Evolutionary conservation across 2,329 filamentous ascomycete genomes (phyloP), one percentile per base, ranked within the genome.

Genomic region (Colletotrichum brevisporum): DNA sequence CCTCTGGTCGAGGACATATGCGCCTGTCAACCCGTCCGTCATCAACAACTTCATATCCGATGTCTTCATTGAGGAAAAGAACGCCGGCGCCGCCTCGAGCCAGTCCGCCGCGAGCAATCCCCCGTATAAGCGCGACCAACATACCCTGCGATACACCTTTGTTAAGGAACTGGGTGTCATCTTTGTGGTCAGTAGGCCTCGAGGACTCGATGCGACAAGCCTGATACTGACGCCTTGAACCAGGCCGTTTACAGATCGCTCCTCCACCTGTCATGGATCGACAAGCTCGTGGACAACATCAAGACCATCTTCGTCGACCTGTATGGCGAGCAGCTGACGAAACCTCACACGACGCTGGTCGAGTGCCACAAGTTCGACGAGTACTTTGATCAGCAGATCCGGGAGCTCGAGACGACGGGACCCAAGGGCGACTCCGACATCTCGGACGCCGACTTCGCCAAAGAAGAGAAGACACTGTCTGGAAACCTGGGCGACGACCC

Each of bases 171-270:
- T 98, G 61, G 94, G 95, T 48, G 83, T 99, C 73, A 97, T 99
- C 73, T 99, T 99, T 81, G 95, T 98, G 76, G 94, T 97, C 57
- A 54, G 63, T 27, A 9, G 24, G 41, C 16, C 15, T 18, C n/a
- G n/a, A 24, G n/a, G 13, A 15, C 6, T 5, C 52, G 18, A 45
- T 41, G 55, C 54, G 48, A 45, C 50, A 18, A 24, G 12, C 45
- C 36, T 41, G 24, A n/a, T 70, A 67, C 71, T 71, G 39, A 67
- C 60, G 5, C 6, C 36, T 27, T 48, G 53, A 71, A 53, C 2
- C 76, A 97, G 94, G 96, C 95, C 73, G 96, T 99, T 72, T 99
- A 99, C 81, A 93, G 97, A 78, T 98, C 95, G 47, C 89, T 99
- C 39, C 88, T 99, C 36, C 95, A 98, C 80, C 89, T 99, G 9